A percentile compares a stretch with the other conserved stretches of the same genome.
phyloP scores from a whole-genome alignment of 495 filamentous ascomycete genomes.

The Daldinia loculata region DNA sequence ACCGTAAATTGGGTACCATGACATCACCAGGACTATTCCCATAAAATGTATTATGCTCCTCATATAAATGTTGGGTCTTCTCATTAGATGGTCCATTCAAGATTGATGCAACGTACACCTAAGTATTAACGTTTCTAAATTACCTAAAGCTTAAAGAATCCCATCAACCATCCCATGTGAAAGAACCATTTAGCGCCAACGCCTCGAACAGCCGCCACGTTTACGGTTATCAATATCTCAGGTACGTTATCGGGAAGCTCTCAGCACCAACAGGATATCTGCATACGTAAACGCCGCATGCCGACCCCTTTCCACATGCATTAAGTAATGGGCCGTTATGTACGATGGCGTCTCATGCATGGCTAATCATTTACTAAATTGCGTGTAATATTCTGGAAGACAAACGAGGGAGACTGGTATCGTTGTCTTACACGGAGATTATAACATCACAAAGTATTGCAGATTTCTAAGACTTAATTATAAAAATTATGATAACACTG shows the following conservation, averaged over 20 bases:
- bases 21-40: conserved; percentile 22
- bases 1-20: conserved; percentile 11
- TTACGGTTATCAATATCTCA: conserved; percentile 13
- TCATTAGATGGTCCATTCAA: not conserved
- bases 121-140: conserved; percentile 23
- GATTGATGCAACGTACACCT: not conserved
- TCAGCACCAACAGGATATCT: conserved; percentile 8
- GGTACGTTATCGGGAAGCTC: conserved; percentile 1
- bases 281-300: conserved; percentile 6
- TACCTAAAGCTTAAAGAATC: conserved; percentile 31
- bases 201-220: conserved; percentile 6
- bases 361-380: not conserved
- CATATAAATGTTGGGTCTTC: conserved; percentile 9
- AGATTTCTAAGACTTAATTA: not conserved
- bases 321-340: conserved; percentile 7
- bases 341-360: conserved; percentile 17
- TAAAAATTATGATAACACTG: not conserved
- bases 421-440: not conserved
- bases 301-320: conserved; percentile 26
- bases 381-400: not conserved
- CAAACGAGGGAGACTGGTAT: not conserved
- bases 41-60: conserved; percentile 7
- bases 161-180: conserved; percentile 11
- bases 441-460: not conserved
- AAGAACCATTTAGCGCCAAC: conserved; percentile 14